Evolutionary conservation across 768 basidiomycete genomes (phyloP).

Genomic region (Mycena albidolilacea): DNA sequence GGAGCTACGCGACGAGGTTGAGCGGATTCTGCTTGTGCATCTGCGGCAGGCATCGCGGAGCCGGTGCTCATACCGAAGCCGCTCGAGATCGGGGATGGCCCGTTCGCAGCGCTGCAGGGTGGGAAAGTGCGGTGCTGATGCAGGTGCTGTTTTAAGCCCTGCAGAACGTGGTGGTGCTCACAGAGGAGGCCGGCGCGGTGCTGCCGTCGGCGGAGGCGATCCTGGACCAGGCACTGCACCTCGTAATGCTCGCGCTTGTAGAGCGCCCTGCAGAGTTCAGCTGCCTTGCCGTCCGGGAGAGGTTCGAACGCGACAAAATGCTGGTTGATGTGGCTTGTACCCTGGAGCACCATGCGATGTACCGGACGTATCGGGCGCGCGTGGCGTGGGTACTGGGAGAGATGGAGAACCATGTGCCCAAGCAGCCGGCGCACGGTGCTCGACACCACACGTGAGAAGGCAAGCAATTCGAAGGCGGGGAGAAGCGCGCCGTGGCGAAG

Average conservation of each 20-base stretch:
- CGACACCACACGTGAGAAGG: conserved; percentile 50
- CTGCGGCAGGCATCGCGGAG: conserved; percentile 71
- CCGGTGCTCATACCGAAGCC: conserved; percentile 85
- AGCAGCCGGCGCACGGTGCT: conserved; percentile 61
- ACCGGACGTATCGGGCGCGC: conserved; percentile 78
- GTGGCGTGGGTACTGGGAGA: conserved; percentile 82
- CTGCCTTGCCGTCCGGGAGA: conserved; percentile 64
- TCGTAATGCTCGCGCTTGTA: conserved; percentile 88
- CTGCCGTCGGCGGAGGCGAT: conserved; percentile 91
- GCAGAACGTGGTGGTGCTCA: conserved; percentile 79
- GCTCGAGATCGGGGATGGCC: conserved; percentile 74
- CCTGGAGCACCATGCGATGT: conserved; percentile 85
- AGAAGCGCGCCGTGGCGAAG: conserved; percentile 85
- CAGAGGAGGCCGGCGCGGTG: conserved; percentile 70
- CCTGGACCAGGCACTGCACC: conserved; percentile 90
- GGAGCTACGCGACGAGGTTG: conserved; percentile 90
- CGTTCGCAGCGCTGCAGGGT: conserved; percentile 78
- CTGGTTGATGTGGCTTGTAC: conserved; percentile 81
- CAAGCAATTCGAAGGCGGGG: conserved; percentile 71
- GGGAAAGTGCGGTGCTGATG: conserved; percentile 79
- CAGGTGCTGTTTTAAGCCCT: conserved; percentile 90
- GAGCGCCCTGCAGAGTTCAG: conserved; percentile 78
- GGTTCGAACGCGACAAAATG: conserved; percentile 72
- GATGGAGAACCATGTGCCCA: conserved; percentile 69
- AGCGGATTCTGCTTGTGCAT: conserved; percentile 77